These are phyloP conservation scores for Kregervanrija pseudodelftensis DNA, from an alignment of 805 yeast species.

Conservation along the genomic window DNA sequence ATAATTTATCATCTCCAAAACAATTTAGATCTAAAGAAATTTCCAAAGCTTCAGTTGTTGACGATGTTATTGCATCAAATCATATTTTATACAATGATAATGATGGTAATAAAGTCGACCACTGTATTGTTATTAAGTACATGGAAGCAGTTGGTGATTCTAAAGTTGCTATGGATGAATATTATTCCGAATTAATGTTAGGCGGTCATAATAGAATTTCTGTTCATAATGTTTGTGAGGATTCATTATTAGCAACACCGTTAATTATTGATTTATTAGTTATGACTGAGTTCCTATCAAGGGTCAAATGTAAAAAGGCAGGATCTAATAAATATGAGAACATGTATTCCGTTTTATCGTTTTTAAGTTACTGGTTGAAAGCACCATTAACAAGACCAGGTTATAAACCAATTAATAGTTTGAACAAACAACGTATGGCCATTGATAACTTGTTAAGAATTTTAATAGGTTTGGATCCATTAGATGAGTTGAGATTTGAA, in stretches of 20 bases:
- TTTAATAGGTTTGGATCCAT: constrained; percentile 82
- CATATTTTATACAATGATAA: constrained; percentile 76
- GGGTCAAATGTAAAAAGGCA: constrained; percentile 69
- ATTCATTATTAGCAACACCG: constrained; percentile 90
- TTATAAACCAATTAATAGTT: constrained; percentile 81
- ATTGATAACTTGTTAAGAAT: constrained; percentile 86
- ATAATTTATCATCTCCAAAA: constrained; percentile 80
- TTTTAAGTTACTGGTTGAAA: constrained; percentile 91
- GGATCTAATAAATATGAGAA: constrained; percentile 45
- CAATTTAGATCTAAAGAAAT: constrained; percentile 96
- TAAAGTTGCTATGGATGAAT: constrained; percentile 98
- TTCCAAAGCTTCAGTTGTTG: constrained; percentile 87
- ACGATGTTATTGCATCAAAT: constrained; percentile 87
- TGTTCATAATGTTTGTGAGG: constrained; percentile 94
- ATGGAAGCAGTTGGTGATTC: constrained; percentile 93
- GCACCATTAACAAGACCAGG: constrained; percentile 94
- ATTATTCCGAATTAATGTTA: constrained; percentile 92
- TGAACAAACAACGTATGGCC: constrained; percentile 91
- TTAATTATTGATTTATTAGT: constrained; percentile 86
- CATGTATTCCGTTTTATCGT: constrained; percentile 79
- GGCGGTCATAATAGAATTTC: constrained; percentile 96
- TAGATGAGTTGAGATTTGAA: constrained; percentile 89
- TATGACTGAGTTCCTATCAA: constrained; percentile 81
- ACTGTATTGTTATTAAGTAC: constrained; percentile 92
- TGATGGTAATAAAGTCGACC: constrained; percentile 74